Percentiles rank a stretch among this genome's conserved stretches.
Evolutionary conservation across 345 rosid species (phyloP).

Genomic region (Kandelia obovata): DNA sequence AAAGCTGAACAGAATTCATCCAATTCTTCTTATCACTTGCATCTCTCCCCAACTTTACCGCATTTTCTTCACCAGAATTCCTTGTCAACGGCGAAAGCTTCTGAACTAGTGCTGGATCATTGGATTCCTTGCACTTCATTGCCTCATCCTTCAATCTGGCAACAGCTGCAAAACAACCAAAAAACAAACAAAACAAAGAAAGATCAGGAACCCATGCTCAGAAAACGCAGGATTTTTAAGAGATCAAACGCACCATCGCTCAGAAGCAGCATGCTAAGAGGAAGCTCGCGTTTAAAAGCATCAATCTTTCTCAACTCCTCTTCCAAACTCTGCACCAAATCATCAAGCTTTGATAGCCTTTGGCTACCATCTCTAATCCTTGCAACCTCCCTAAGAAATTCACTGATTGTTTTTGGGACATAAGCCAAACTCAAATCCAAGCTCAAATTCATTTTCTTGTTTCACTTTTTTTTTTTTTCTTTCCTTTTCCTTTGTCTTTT

Average conservation of each 20-base stretch:
- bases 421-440: slow-evolving; percentile 53
- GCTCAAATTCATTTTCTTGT: slow-evolving; percentile 50
- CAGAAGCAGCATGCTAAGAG: slow-evolving; percentile 68
- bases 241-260: slow-evolving; percentile 44
- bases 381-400: slow-evolving; percentile 47
- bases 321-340: slow-evolving; percentile 49
- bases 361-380: slow-evolving; percentile 30
- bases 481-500: background rate
- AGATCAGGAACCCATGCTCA: slow-evolving; percentile 4
- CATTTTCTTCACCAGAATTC: slow-evolving; percentile 24
- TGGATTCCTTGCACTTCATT: slow-evolving; percentile 30
- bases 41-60: slow-evolving; percentile 27
- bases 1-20: slow-evolving; percentile 70
- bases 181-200: background rate
- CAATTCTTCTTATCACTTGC: slow-evolving; percentile 47
- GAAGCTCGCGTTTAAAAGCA: slow-evolving; percentile 73
- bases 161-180: slow-evolving; percentile 43
- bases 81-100: slow-evolving; percentile 29
- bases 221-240: background rate
- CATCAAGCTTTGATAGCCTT: slow-evolving; percentile 44
- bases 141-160: slow-evolving; percentile 51
- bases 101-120: slow-evolving; percentile 18
- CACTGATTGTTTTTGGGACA: slow-evolving; percentile 45
- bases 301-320: slow-evolving; percentile 68
- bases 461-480: background rate